Percentiles rank a stretch among this genome's conserved stretches.
These are phyloP conservation scores for Fragaria iinumae DNA, from an alignment of 306 rosid species.

Conservation along the genomic window DNA sequence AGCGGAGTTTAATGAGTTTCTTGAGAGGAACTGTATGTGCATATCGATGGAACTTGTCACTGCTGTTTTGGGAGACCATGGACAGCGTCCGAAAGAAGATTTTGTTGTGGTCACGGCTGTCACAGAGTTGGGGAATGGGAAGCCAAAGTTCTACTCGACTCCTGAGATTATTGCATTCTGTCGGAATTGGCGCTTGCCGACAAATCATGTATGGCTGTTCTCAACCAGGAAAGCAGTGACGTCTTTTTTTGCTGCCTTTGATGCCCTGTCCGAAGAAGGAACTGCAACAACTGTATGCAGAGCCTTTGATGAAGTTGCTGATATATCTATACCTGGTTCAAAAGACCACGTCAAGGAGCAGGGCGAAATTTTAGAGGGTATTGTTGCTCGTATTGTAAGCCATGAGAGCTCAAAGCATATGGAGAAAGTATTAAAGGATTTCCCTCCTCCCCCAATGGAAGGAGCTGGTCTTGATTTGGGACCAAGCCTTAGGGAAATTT, in stretches of 20 bases:
- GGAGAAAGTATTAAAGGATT: constrained; percentile 62
- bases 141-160: constrained; percentile 91
- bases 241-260: constrained; percentile 89
- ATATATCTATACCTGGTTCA: constrained; percentile 79
- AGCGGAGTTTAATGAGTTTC: constrained; percentile 81
- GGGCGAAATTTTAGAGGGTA: constrained; percentile 98
- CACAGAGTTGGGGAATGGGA: constrained; percentile 83
- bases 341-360: constrained; percentile 82
- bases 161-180: constrained; percentile 91
- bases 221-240: constrained; percentile 87
- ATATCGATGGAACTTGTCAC: constrained; percentile 96
- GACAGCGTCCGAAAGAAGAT: constrained; percentile 91
- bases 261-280: constrained; percentile 94
- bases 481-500: constrained; percentile 79
- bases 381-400: constrained; percentile 94
- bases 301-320: constrained; percentile 92
- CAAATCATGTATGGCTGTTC: constrained; percentile 95
- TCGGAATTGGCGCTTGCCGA: constrained; percentile 91
- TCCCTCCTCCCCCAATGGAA: constrained; percentile 54
- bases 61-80: constrained; percentile 97
- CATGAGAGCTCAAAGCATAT: constrained; percentile 74
- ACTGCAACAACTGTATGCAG: constrained; percentile 86
- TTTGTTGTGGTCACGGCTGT: constrained; percentile 93
- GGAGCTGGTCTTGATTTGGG: constrained; percentile 77
- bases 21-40: constrained; percentile 81